phyloP scores from a whole-genome alignment of 331 rosid genomes.

The Malus hybrid region DNA sequence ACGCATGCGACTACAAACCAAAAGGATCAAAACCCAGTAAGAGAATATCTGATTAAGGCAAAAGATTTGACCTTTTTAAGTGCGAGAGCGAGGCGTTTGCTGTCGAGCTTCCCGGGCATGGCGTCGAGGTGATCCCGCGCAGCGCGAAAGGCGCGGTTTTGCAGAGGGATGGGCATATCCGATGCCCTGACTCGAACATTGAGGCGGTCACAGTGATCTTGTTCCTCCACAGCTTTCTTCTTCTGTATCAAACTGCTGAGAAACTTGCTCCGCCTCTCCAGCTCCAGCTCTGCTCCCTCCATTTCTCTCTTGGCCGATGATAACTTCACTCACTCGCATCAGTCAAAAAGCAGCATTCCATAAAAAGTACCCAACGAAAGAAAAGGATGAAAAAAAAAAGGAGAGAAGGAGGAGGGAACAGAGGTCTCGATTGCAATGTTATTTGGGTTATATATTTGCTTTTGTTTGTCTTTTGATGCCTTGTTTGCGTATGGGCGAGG shows the following conservation, averaged over 20 bases:
- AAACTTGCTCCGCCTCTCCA: conserved; percentile 84
- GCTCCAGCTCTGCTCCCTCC: conserved; percentile 82
- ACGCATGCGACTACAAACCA: not conserved
- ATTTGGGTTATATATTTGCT: conserved; percentile 6
- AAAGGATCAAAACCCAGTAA: conserved; percentile 17
- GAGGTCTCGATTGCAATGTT: conserved; percentile 24
- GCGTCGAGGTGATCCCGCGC: conserved; percentile 71
- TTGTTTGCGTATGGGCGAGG: conserved; percentile 32
- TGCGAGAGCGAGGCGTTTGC: conserved; percentile 69
- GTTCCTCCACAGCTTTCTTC: conserved; percentile 70
- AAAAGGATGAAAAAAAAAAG: not conserved
- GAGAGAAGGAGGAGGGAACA: conserved; percentile 16
- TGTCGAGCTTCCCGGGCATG: conserved; percentile 78
- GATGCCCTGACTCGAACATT: conserved; percentile 61
- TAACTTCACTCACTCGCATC: conserved; percentile 15
- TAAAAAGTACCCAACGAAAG: conserved; percentile 1
- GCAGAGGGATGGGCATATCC: conserved; percentile 71
- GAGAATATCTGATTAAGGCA: not conserved
- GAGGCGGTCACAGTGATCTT: conserved; percentile 44
- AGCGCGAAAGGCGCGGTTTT: conserved; percentile 66
- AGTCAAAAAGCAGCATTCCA: conserved; percentile 18
- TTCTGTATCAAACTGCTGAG: conserved; percentile 64
- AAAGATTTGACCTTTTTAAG: conserved; percentile 69
- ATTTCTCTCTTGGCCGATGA: conserved; percentile 12
- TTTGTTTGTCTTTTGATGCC: conserved; percentile 9